Evolutionary conservation across 345 rosid species (phyloP).

Genomic region (Gossypium anomalum): DNA sequence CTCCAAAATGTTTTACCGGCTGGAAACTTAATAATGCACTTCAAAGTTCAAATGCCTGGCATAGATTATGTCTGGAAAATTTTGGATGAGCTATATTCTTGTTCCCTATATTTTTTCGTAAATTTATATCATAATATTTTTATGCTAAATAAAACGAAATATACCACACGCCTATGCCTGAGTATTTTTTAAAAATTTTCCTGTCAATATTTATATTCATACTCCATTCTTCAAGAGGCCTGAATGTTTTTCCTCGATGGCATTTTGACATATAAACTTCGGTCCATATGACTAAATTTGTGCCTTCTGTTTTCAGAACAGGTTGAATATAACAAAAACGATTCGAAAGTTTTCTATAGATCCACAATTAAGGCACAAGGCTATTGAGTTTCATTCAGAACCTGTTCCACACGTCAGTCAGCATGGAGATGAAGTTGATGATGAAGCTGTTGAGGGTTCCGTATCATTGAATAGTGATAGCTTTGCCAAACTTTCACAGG

Average conservation of each 20-base stretch:
- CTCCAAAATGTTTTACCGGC: too few relatives aligned
- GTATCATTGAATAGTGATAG: constrained; percentile 42
- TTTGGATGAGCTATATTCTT: too few relatives aligned
- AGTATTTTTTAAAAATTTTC: neutral
- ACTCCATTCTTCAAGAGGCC: too few relatives aligned
- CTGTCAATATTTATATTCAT: neutral
- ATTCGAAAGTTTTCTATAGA: constrained; percentile 87
- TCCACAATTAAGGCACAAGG: constrained; percentile 65
- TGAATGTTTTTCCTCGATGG: neutral
- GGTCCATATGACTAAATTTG: neutral
- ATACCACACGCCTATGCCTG: too few relatives aligned
- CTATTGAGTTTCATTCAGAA: constrained; percentile 76
- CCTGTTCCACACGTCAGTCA: constrained; percentile 46
- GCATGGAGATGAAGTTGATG: constrained; percentile 79
- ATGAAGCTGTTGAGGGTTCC: constrained; percentile 59
- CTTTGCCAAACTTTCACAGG: constrained; percentile 65
- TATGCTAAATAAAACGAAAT: too few relatives aligned
- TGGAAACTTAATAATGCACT: too few relatives aligned
- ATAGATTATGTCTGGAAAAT: too few relatives aligned
- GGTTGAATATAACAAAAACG: constrained; percentile 94
- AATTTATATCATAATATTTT: too few relatives aligned
- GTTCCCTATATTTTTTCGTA: too few relatives aligned
- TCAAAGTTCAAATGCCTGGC: too few relatives aligned
- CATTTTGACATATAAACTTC: neutral
- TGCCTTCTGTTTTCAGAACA: constrained; percentile 66